Conservation (phyloP, 2,329 filamentous ascomycete genomes). For the Claviceps sorghi region DNA sequence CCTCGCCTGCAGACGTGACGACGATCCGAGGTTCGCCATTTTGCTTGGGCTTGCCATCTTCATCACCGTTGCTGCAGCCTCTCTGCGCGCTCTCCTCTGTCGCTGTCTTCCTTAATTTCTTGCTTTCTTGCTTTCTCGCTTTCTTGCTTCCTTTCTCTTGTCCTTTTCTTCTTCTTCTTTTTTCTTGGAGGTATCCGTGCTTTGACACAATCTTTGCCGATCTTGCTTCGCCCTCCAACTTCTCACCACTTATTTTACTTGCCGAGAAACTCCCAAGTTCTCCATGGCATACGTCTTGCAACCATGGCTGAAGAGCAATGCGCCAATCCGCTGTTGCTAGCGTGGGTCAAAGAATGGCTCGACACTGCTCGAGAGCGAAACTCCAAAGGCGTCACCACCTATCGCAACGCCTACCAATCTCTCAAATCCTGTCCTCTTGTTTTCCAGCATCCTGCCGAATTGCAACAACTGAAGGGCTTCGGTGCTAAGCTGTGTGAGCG, state of each 20-base stretch:
- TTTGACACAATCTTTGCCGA: not conserved
- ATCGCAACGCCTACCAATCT: conserved; percentile 62
- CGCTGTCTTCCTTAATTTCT: too few species aligned
- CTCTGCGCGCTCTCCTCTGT: too few species aligned
- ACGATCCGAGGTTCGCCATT: not conserved
- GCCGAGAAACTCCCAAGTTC: not conserved
- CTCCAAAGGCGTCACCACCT: conserved; percentile 55
- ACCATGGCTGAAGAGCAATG: conserved; percentile 25
- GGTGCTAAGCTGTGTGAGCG: conserved; percentile 57
- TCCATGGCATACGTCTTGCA: not conserved
- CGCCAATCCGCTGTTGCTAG: conserved; percentile 56
- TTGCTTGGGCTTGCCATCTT: not conserved
- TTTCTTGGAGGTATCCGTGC: not conserved
- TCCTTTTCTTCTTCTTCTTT: not conserved
- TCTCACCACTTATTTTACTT: not conserved
- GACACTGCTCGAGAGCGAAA: conserved; percentile 54
- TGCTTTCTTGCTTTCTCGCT: too few species aligned
- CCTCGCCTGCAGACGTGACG: not conserved
- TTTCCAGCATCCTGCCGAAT: conserved; percentile 59
- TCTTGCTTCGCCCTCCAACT: not conserved
- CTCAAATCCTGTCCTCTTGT: conserved; percentile 58
- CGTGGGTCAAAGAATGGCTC: conserved; percentile 66
- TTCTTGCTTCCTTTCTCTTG: not conserved
- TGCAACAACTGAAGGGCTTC: conserved; percentile 58
- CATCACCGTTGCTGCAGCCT: not conserved